Conservation (phyloP, 2,329 filamentous ascomycete genomes). For the Claviceps citrina region DNA sequence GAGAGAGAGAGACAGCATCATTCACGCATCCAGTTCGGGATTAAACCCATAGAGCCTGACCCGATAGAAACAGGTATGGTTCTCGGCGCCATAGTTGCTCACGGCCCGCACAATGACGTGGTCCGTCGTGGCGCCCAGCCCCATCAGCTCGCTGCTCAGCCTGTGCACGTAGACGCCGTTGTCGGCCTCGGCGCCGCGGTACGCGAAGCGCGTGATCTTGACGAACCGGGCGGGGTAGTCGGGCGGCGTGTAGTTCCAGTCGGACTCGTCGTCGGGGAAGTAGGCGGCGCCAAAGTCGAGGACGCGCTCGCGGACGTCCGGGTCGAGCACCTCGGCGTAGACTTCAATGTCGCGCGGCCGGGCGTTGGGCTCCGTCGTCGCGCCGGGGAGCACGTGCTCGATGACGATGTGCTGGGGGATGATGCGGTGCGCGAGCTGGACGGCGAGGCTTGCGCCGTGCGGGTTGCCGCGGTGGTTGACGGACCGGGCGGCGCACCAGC, state of each 20-base stretch:
- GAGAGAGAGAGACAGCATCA: too few species aligned
- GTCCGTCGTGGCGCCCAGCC: constrained; percentile 32
- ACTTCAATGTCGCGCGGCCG: constrained; percentile 56
- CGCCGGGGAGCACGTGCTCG: constrained; percentile 51
- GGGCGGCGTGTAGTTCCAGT: constrained; percentile 16
- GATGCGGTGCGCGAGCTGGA: constrained; percentile 42
- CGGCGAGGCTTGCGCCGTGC: constrained; percentile 47
- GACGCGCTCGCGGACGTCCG: constrained; percentile 23
- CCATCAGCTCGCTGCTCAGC: constrained; percentile 33
- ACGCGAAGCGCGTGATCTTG: constrained; percentile 42
- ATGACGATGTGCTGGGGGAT: constrained; percentile 55
- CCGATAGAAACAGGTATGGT: constrained; percentile 53
- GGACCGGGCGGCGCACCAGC: constrained; percentile 57
- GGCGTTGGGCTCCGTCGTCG: constrained; percentile 44
- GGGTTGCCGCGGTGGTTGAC: constrained; percentile 25
- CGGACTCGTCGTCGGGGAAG: constrained; percentile 19
- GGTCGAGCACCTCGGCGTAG: constrained; percentile 44
- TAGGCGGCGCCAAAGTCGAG: constrained; percentile 27
- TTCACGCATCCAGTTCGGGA: constrained; percentile 13
- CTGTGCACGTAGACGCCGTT: constrained; percentile 36
- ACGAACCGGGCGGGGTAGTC: constrained; percentile 28
- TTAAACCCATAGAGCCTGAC: constrained; percentile 38
- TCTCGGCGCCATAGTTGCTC: constrained; percentile 40
- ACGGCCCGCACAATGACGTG: constrained; percentile 38
- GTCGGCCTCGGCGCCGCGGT: constrained; percentile 28